phyloP scores from a whole-genome alignment of 768 basidiomycete genomes.

The Suillus americanus region DNA sequence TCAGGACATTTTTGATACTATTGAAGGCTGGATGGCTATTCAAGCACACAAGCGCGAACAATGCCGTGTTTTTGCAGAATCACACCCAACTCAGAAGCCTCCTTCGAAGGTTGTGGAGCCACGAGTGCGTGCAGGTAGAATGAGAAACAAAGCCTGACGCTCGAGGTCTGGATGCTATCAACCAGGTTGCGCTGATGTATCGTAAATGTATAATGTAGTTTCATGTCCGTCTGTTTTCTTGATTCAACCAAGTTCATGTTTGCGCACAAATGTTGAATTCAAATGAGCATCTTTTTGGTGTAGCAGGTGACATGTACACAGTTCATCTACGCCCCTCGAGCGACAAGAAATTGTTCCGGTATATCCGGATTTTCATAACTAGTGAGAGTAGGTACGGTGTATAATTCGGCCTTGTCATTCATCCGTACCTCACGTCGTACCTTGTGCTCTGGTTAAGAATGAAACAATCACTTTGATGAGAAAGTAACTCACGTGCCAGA shows the following conservation, averaged over 20 bases:
- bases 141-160: background rate
- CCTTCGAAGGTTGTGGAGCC: slow-evolving; percentile 25
- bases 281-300: background rate
- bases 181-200: background rate
- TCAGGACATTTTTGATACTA: slow-evolving; percentile 27
- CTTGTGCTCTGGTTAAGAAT: slow-evolving; percentile 31
- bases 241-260: background rate
- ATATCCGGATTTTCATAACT: slow-evolving; percentile 65
- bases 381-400: slow-evolving; percentile 38
- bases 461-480: background rate
- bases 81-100: slow-evolving; percentile 1
- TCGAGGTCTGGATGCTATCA: background rate
- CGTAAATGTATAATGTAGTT: background rate
- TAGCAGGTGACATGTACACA: background rate
- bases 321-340: slow-evolving; percentile 30
- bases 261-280: background rate
- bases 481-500: slow-evolving; percentile 59
- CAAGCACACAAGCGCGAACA: slow-evolving; percentile 22
- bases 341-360: slow-evolving; percentile 72
- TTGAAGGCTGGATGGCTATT: slow-evolving; percentile 26
- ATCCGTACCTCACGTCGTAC: slow-evolving; percentile 41
- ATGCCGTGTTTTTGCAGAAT: background rate
- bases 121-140: slow-evolving; percentile 16
- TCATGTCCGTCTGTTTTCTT: background rate
- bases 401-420: slow-evolving; percentile 39